These are phyloP conservation scores for Calonectria crousiana DNA, from an alignment of 2,329 filamentous ascomycete genomes.

Conservation along the genomic window DNA sequence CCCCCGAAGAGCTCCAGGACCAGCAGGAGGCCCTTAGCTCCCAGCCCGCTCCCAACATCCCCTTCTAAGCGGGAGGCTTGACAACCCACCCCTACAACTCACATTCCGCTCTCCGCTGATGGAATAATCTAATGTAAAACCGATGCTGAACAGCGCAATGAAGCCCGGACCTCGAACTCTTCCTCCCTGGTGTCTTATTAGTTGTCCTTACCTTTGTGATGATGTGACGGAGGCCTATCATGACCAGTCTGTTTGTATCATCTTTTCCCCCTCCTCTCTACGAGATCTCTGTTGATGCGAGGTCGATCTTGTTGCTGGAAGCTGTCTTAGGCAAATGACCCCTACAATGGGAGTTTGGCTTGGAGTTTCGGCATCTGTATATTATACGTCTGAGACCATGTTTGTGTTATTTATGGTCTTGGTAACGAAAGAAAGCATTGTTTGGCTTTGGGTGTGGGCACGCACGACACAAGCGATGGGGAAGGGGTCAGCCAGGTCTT, in stretches of 20 bases:
- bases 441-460: slow-evolving; percentile 31
- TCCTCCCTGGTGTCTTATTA: slow-evolving; percentile 48
- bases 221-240: slow-evolving; percentile 31
- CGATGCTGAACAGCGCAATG: slow-evolving; percentile 39
- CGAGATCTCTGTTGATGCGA: slow-evolving; percentile 15
- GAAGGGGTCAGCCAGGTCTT: slow-evolving; percentile 18
- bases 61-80: slow-evolving; percentile 65
- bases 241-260: slow-evolving; percentile 24
- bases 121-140: slow-evolving; percentile 45
- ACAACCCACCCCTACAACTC: slow-evolving; percentile 32
- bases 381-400: slow-evolving; percentile 40
- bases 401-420: slow-evolving; percentile 31
- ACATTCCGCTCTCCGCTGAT: slow-evolving; percentile 38
- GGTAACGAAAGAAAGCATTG: slow-evolving; percentile 30
- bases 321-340: background rate
- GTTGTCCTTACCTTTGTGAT: slow-evolving; percentile 39
- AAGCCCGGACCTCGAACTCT: slow-evolving; percentile 35
- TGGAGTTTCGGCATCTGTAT: slow-evolving; percentile 38
- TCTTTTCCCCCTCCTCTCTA: slow-evolving; percentile 20
- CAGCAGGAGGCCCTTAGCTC: slow-evolving; percentile 76
- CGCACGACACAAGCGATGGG: slow-evolving; percentile 17
- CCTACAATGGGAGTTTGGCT: background rate
- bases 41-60: slow-evolving; percentile 68
- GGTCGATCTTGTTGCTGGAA: slow-evolving; percentile 13
- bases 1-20: slow-evolving; percentile 87